Percentiles rank a stretch among this genome's conserved stretches.
Conservation (phyloP, 805 yeast species). For the Wickerhamomyces rabaulensis region DNA sequence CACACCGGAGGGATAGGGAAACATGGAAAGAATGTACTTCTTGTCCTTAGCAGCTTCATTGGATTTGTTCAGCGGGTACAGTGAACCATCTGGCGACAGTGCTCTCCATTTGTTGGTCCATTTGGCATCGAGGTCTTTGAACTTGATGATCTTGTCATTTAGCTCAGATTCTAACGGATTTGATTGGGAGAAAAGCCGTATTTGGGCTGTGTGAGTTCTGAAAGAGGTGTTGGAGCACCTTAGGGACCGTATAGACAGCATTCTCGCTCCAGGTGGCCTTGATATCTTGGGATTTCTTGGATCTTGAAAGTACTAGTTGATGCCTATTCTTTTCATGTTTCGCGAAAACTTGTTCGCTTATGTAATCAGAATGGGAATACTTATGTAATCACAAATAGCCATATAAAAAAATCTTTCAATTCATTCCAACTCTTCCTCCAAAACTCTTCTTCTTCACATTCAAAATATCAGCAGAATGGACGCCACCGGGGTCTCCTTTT, state of each 20-base stretch:
- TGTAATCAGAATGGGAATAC: too few relatives aligned
- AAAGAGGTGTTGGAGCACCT: not conserved
- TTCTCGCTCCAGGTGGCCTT: too few relatives aligned
- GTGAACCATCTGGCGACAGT: conserved; percentile 27
- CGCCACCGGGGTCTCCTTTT: not conserved
- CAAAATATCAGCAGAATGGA: not conserved
- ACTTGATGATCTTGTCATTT: not conserved
- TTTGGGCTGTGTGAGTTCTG: not conserved
- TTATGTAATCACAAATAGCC: too few relatives aligned
- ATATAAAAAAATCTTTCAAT: too few relatives aligned
- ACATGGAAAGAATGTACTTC: conserved; percentile 77
- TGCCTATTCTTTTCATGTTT: too few relatives aligned
- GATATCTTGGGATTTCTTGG: too few relatives aligned
- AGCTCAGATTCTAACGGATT: not conserved
- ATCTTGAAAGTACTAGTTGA: too few relatives aligned
- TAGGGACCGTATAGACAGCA: not conserved
- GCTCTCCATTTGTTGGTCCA: conserved; percentile 47
- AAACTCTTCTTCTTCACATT: not conserved
- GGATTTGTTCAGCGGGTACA: conserved; percentile 31
- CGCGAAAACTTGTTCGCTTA: too few relatives aligned
- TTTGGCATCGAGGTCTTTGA: conserved; percentile 36
- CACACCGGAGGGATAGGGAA: conserved; percentile 94
- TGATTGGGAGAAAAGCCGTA: not conserved
- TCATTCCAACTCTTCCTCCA: not conserved
- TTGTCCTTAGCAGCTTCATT: conserved; percentile 20